Evolutionary conservation across 352 stramenopile genomes (phyloP), one percentile per base, ranked within the genome.

Genomic region (Paralagenidium karlingii): DNA sequence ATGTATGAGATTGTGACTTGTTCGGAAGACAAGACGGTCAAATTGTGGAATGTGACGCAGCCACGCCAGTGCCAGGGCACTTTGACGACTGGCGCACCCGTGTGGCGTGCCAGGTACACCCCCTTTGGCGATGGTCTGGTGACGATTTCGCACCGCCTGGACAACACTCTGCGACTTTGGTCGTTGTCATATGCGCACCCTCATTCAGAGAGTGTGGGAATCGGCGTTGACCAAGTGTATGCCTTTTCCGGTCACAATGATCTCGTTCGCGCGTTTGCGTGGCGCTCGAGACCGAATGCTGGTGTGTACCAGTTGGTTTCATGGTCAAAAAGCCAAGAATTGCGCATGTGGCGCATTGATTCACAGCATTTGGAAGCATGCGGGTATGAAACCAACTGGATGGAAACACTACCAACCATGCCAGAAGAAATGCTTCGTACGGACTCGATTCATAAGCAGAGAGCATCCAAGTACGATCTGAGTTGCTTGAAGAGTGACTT

Each of bases 11-110:
- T 91, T 20, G 53, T 89, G n/a, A 91, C 78, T 40, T 89, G 75
- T 47, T 85, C 78, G 0, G 77, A 88, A 32, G 77, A 88, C 50
- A 82, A 83, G 54, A 85, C 61, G 3, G 74, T 91, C 45, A 86
- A 87, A 45, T 69, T 91, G 25, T 91, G 77, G 77, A 62, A 86
- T 47, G 56, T 84, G 3, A 61, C 53, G 30, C 68, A 81, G 29
- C 73, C 76, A 2, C 56, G 66, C 33, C 48, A 69, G 24, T 78
- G 61, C 32, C 73, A 84, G 22, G 76, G 73, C 2, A 65, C 58
- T 46, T 40, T 91, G 7, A 62, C 55, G 26, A 91, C 65, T 3
- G 53, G 57, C 3, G 68, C 69, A 0, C 71, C 77, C 4, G 77
- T 88, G 34, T 78, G 65, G 70, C 46, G 65, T 32, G 75, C 70